phyloP scores from a whole-genome alignment of 331 rosid genomes.

The Pyracantha coccinea region DNA sequence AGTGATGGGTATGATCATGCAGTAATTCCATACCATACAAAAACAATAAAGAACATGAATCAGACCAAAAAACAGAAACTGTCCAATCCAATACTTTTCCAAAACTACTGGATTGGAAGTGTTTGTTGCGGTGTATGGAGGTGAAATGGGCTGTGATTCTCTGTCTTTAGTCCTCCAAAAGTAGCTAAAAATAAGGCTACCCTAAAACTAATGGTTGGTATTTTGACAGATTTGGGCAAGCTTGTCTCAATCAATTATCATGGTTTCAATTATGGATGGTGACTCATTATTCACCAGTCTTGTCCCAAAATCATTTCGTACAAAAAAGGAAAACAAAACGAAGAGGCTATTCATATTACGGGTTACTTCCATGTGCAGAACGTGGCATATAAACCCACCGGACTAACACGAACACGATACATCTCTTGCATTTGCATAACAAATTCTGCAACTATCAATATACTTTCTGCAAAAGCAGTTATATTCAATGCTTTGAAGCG shows the following conservation, averaged over 20 bases:
- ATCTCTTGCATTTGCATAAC: background rate
- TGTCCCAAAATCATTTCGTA: background rate
- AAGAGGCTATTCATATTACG: background rate
- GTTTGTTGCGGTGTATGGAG: background rate
- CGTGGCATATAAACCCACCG: background rate
- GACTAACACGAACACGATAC: background rate
- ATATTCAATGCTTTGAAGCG: background rate
- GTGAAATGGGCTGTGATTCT: conserved; percentile 11
- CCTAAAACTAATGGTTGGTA: conserved; percentile 15
- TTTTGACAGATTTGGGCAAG: conserved; percentile 19
- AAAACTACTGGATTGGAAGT: background rate
- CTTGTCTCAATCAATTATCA: conserved; percentile 11
- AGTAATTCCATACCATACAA: background rate
- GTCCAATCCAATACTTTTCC: no score
- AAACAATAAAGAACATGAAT: background rate
- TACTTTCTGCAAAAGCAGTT: background rate
- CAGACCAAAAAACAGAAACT: no score
- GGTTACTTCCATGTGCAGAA: background rate
- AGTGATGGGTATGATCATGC: background rate
- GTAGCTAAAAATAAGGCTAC: conserved; percentile 59
- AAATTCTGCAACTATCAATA: background rate
- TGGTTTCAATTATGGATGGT: conserved; percentile 19
- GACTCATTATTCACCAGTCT: background rate
- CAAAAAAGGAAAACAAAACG: background rate
- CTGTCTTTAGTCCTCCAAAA: conserved; percentile 20